Percentiles rank a stretch among this genome's conserved stretches.
phyloP scores from a whole-genome alignment of 2,329 filamentous ascomycete species.

The Colletotrichum magnum region DNA sequence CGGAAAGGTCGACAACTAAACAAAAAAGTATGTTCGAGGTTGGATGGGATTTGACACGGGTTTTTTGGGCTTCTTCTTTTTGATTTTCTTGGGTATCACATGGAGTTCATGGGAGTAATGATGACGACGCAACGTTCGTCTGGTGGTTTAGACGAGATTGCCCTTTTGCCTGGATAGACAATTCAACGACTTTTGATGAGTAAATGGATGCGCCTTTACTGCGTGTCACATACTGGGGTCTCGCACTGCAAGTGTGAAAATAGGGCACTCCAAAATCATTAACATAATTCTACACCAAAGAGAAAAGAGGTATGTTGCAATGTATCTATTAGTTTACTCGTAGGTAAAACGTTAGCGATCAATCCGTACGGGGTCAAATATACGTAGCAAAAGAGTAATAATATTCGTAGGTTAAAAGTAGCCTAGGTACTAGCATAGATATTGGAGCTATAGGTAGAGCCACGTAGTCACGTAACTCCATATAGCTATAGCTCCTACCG shows the following conservation, averaged over 20 bases:
- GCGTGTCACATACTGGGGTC: too few relatives aligned
- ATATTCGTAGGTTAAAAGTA: too few relatives aligned
- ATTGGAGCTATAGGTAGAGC: too few relatives aligned
- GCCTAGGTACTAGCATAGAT: too few relatives aligned
- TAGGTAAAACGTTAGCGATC: too few relatives aligned
- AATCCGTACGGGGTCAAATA: too few relatives aligned
- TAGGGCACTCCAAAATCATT: neutral
- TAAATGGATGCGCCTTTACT: neutral
- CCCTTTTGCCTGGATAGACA: constrained; percentile 7
- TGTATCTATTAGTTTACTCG: too few relatives aligned
- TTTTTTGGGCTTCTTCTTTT: neutral
- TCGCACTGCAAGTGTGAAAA: neutral
- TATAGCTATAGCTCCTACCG: too few relatives aligned
- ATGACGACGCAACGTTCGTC: constrained; percentile 17
- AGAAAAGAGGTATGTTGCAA: neutral
- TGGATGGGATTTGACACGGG: neutral
- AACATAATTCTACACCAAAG: neutral
- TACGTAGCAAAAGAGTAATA: too few relatives aligned
- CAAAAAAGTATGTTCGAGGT: too few relatives aligned
- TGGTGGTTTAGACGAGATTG: constrained; percentile 19
- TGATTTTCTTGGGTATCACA: neutral
- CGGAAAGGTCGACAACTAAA: constrained; percentile 41
- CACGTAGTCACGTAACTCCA: too few relatives aligned
- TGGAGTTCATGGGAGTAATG: constrained; percentile 34
- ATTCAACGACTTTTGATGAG: constrained; percentile 19